Evolutionary conservation across 2,329 filamentous ascomycete genomes (phyloP).

Genomic region (Alternaria conjuncta): DNA sequence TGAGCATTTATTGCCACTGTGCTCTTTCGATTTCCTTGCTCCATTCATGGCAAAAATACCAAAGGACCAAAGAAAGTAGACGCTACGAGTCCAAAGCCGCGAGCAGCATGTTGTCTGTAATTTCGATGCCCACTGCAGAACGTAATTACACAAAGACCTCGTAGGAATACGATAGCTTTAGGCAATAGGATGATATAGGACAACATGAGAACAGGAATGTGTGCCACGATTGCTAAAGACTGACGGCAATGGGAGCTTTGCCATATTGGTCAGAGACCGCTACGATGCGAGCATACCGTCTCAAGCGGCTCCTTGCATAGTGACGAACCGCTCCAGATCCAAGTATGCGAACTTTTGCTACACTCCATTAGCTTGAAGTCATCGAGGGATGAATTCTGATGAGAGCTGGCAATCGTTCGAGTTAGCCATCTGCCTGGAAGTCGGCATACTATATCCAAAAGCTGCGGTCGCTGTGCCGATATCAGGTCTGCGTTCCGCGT

Average conservation of each 20-base stretch:
- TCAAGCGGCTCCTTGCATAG: neutral
- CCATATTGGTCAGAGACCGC: neutral
- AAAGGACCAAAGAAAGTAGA: neutral
- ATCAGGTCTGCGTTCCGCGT: neutral
- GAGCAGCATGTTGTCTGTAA: neutral
- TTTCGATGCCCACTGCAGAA: neutral
- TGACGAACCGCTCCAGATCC: accelerated
- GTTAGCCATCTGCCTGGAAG: neutral
- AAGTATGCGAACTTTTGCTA: neutral
- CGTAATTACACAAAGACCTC: neutral
- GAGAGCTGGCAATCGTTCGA: neutral
- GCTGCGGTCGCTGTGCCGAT: neutral
- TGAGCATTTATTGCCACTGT: neutral
- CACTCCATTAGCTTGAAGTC: neutral
- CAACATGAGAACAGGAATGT: no score
- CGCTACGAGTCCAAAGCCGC: neutral
- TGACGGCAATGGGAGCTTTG: neutral
- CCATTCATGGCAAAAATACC: neutral
- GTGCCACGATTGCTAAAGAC: neutral
- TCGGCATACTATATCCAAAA: neutral
- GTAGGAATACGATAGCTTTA: neutral
- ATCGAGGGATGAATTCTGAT: neutral
- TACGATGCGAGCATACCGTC: neutral
- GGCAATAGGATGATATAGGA: neutral
- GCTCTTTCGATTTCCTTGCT: neutral